Percentiles rank a stretch among this genome's conserved stretches.
These are phyloP conservation scores for Leishmania arabica DNA, from an alignment of 208 protist genomes.

Conservation along the genomic window DNA sequence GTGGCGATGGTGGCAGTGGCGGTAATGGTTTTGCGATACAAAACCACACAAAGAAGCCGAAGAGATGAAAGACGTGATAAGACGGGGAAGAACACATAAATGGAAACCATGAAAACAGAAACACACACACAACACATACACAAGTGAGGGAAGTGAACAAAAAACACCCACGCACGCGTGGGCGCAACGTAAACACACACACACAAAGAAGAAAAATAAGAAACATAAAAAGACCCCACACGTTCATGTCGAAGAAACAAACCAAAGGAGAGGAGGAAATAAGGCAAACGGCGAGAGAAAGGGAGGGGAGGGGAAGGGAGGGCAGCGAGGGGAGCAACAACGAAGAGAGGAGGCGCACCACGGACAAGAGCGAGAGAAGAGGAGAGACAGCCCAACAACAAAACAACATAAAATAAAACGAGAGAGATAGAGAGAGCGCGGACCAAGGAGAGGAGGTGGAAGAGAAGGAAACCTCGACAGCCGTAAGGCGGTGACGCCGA, in stretches of 20 bases:
- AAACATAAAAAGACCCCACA: not conserved
- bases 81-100: slow-evolving; percentile 10
- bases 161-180: too few species aligned
- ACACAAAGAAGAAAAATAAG: not conserved
- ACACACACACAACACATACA: not conserved
- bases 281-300: not conserved
- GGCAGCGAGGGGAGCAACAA: not conserved
- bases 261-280: not conserved
- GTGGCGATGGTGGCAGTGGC: not conserved
- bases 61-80: not conserved
- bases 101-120: not conserved
- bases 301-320: not conserved
- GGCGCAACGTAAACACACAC: not conserved
- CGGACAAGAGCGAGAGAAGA: not conserved
- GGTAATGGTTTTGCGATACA: not conserved
- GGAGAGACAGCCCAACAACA: not conserved
- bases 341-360: not conserved
- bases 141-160: not conserved
- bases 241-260: not conserved
- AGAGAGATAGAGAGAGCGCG: not conserved
- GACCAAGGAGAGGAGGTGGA: not conserved
- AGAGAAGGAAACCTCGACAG: too few species aligned
- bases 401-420: not conserved
- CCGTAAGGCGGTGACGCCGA: not conserved
- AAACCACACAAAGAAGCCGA: not conserved